phyloP scores from a whole-genome alignment of 176 grass and related monocot species.

The Pontederia crassipes region DNA sequence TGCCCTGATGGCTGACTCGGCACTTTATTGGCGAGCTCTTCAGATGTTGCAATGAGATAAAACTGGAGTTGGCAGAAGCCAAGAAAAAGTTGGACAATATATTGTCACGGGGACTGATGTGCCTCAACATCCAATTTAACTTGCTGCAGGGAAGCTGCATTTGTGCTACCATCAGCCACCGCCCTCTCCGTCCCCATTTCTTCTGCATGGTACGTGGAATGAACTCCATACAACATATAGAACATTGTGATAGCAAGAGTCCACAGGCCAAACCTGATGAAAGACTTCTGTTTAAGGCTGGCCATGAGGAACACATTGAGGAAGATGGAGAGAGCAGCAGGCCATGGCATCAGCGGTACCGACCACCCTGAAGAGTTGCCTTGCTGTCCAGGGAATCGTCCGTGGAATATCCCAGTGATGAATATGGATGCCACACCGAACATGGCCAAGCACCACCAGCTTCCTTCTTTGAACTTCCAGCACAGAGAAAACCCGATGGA shows the following conservation, averaged over 20 bases:
- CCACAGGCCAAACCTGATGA: constrained; percentile 19
- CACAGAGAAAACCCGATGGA: constrained; percentile 18
- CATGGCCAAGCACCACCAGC: constrained; percentile 11
- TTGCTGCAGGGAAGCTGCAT: constrained; percentile 6
- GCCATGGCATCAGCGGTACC: constrained; percentile 27
- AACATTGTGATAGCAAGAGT: constrained; percentile 15
- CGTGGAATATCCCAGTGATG: constrained; percentile 10
- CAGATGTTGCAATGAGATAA: too few species aligned
- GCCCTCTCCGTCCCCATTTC: constrained; percentile 1
- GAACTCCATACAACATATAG: constrained; percentile 23
- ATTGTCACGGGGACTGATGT: neutral
- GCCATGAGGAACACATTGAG: constrained; percentile 28
- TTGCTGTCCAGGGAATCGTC: neutral
- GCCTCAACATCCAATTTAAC: neutral
- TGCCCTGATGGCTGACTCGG: too few species aligned
- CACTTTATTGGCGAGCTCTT: too few species aligned
- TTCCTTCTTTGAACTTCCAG: constrained; percentile 12
- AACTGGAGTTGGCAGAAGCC: too few species aligned
- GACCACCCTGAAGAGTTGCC: constrained; percentile 7
- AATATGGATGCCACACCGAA: constrained; percentile 1
- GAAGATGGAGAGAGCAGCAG: constrained; percentile 16
- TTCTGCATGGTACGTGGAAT: constrained; percentile 19
- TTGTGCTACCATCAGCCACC: neutral
- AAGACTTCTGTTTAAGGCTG: constrained; percentile 7
- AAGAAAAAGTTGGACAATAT: too few species aligned